Base-by-base conservation (phyloP, 768 basidiomycete genomes). In the Pleurotus tuoliensis region DNA sequence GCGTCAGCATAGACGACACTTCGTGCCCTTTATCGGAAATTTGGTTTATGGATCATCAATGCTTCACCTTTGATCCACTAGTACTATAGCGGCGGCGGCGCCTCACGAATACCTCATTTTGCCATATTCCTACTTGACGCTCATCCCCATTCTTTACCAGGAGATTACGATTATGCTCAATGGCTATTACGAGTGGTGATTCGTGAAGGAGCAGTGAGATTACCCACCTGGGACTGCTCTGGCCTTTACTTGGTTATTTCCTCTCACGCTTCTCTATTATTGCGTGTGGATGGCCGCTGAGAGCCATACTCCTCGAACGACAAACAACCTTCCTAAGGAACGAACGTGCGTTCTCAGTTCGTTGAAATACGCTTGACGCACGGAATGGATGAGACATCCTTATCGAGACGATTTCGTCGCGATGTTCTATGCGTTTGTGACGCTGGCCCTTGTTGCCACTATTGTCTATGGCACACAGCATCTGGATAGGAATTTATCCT, bases 401-500 rank as follows among this genome's bases (percentile, higher is more conserved):
- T 44, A n/a, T 44, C 20, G 41, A 7, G 41, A 44, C 41, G 41
- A 44, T n/a, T 44, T 34, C 13, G 20, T 16, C 41, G n/a, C 41
- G 20, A 44, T 44, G 41, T 44, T 34, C 41, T 16, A 6, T 22
- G 20, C 20, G 20, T 13, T 44, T 15, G 41, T 56, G 13, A 41
- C 53, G 2, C 49, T 59, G 13, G 56, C 63, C 52, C 55, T 58
- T 4, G 52, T 55, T 25, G 37, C 56, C n/a, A 57, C 57, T 18
- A 56, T 44, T 1, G 63, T 58, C 25, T 62, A 61, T 55, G 61
- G 62, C 13, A 65, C 64, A 7, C 49, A 22, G 12, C 57, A 69
- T 9, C 67, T 74, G 37, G 71, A 74, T 53, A 68, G 70, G 45
- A 80, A 78, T 61, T 58, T 78, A 25, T 77, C 63, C 6, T 78